A percentile compares a stretch with the other conserved stretches of the same genome.
phyloP scores from a whole-genome alignment of 148 eudicot species.

The Euryodendron excelsum region DNA sequence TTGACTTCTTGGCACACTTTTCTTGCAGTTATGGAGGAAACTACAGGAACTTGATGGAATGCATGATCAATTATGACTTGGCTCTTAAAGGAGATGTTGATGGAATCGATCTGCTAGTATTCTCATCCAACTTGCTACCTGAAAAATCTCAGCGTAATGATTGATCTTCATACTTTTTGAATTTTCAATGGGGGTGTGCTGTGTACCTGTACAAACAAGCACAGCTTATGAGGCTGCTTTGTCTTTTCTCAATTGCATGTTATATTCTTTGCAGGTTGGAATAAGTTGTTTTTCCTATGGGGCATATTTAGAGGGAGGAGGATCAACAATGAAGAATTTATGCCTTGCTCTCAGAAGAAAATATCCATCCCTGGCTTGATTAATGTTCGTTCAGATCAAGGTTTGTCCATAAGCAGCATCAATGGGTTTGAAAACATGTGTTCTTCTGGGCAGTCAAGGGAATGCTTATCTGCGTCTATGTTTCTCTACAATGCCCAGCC shows the following conservation, averaged over 20 bases:
- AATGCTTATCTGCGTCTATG: conserved; percentile 15
- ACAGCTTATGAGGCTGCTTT: background rate
- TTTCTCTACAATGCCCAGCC: conserved; percentile 10
- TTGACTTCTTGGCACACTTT: conserved; percentile 9
- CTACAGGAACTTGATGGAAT: conserved; percentile 35
- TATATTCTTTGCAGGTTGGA: conserved; percentile 44
- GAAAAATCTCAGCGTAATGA: conserved; percentile 40
- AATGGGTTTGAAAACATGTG: conserved; percentile 10
- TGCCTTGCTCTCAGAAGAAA: background rate
- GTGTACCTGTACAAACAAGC: too few relatives aligned
- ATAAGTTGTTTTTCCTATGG: conserved; percentile 44
- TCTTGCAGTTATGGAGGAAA: conserved; percentile 37
- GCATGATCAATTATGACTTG: conserved; percentile 40
- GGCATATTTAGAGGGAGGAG: conserved; percentile 42
- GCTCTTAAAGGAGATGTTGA: conserved; percentile 38
- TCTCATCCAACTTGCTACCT: conserved; percentile 50
- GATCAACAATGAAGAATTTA: conserved; percentile 11
- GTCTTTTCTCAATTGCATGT: background rate
- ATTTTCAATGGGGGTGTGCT: background rate
- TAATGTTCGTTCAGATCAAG: conserved; percentile 9
- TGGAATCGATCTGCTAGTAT: conserved; percentile 41
- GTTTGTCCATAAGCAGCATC: background rate
- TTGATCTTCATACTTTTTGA: background rate
- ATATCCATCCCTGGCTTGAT: conserved; percentile 9
- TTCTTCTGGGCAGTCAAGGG: conserved; percentile 16